Evolutionary conservation across 1,284 basidiomycete genomes (phyloP), one percentile per base, ranked within the genome.

Genomic region (Sporisorium exsertum): DNA sequence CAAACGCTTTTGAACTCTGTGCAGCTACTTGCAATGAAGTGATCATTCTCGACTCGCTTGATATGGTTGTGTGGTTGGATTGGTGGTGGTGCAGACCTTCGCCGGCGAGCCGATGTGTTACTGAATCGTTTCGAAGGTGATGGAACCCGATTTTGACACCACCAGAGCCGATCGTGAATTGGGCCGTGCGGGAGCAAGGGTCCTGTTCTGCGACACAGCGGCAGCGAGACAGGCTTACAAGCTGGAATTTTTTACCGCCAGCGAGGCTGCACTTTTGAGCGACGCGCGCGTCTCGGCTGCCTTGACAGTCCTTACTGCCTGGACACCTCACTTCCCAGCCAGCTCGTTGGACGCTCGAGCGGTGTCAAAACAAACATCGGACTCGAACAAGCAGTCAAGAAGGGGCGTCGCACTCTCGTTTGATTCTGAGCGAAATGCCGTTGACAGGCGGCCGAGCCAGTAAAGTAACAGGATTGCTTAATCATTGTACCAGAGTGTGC

Each of bases 271-370:
- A 9, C 0, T 22, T 24, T 5, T 16, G 12, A 7, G 15, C 43
- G 29, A 56, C 42, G 54, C 54, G 54, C 54, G 54, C 43, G 56
- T 24, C 47, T 40, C 47, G 46, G 20, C 26, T 51, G 42, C 10
- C 10, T 12, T 12, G 26, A 6, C 9, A n/a, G 47, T 49, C 15
- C 52, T 40, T 47, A 64, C 62, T 35, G 47, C 16, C 49, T 45
- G 18, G 62, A 32, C 53, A 64, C 42, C 54, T 64, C 62, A 64
- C 62, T 58, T 67, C 29, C 18, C 26, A 49, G 47, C 47, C 18
- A 3, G 47, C 47, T 24, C 12, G 16, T 20, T n/a, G 5, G 18
- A 16, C 13, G 27, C 18, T 46, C 16, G 47, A 18, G 27, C 13
- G 27, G 6, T 10, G 47, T 51, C 50, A 51, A 51, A 51, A 51